These are phyloP conservation scores for Populus euphratica DNA, from an alignment of 345 rosid species.

Conservation along the genomic window DNA sequence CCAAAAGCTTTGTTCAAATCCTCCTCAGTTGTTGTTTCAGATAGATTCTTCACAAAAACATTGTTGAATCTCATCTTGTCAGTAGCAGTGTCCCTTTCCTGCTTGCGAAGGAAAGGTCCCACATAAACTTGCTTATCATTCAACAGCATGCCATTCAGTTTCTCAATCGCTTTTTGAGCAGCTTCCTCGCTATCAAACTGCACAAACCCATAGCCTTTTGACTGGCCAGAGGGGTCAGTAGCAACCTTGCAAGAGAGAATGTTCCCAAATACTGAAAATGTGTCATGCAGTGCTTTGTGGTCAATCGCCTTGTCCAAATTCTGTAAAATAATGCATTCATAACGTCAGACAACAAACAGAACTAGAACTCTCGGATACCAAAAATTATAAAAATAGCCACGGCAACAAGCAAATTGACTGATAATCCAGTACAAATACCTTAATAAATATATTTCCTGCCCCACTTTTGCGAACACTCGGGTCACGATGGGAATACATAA, in stretches of 20 bases:
- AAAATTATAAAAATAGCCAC: not conserved
- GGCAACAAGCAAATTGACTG: not conserved
- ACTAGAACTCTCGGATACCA: not conserved
- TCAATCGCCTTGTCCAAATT: constrained; percentile 83
- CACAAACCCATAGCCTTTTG: constrained; percentile 93
- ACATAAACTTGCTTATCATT: constrained; percentile 96
- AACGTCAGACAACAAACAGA: not conserved
- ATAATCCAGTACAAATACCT: constrained; percentile 39
- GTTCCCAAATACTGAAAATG: constrained; percentile 75
- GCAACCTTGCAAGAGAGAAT: constrained; percentile 92
- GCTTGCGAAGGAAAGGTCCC: constrained; percentile 88
- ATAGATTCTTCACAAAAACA: constrained; percentile 81
- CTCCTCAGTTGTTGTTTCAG: constrained; percentile 70
- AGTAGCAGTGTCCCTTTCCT: constrained; percentile 65
- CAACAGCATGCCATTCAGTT: constrained; percentile 82
- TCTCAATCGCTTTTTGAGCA: constrained; percentile 73
- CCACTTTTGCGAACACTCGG: constrained; percentile 82
- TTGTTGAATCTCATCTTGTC: constrained; percentile 66
- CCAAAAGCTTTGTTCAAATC: constrained; percentile 64
- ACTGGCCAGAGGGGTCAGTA: constrained; percentile 76
- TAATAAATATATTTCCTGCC: constrained; percentile 87
- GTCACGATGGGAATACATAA: constrained; percentile 85
- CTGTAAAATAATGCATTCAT: constrained; percentile 34
- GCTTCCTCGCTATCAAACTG: constrained; percentile 79
- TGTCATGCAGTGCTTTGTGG: constrained; percentile 85